Evolutionary conservation across 352 stramenopile species (phyloP).

Genomic region (Globisporangium spiculum): DNA sequence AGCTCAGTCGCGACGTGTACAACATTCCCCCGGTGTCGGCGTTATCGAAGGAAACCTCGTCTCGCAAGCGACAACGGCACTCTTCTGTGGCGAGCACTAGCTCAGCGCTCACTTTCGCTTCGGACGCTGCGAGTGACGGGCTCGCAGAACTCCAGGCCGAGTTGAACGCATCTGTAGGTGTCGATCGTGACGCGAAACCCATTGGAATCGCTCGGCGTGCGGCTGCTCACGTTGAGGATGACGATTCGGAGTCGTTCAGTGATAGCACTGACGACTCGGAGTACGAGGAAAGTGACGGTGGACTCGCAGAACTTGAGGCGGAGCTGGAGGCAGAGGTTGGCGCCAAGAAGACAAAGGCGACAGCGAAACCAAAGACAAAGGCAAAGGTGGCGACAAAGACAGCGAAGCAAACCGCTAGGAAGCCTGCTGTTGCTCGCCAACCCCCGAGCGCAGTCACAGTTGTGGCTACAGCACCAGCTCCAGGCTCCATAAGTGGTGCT

Average conservation of each 20-base stretch:
- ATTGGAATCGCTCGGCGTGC: neutral
- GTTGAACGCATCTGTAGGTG: slow-evolving; percentile 11
- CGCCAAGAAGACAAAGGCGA: slow-evolving; percentile 1
- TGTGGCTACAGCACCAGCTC: neutral
- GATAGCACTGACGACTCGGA: neutral
- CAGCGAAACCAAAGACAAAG: neutral
- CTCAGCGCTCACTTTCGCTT: neutral
- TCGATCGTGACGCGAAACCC: neutral
- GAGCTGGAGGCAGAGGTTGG: slow-evolving; percentile 18
- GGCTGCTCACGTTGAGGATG: neutral
- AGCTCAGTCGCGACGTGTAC: slow-evolving; percentile 24
- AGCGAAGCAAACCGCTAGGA: neutral
- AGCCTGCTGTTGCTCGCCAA: neutral
- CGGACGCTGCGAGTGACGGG: slow-evolving; percentile 15
- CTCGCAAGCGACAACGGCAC: neutral
- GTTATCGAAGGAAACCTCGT: neutral
- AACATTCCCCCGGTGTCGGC: neutral
- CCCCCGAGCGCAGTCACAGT: neutral
- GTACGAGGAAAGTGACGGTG: slow-evolving; percentile 16
- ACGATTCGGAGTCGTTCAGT: neutral
- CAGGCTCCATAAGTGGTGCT: neutral
- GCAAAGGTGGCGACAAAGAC: neutral
- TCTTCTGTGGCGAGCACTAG: slow-evolving; percentile 6
- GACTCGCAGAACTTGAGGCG: slow-evolving; percentile 20
- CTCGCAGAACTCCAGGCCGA: slow-evolving; percentile 36